A percentile compares a stretch with the other conserved stretches of the same genome.
Conservation (phyloP, 2,329 filamentous ascomycete species). For the Diplodia scrobiculata region DNA sequence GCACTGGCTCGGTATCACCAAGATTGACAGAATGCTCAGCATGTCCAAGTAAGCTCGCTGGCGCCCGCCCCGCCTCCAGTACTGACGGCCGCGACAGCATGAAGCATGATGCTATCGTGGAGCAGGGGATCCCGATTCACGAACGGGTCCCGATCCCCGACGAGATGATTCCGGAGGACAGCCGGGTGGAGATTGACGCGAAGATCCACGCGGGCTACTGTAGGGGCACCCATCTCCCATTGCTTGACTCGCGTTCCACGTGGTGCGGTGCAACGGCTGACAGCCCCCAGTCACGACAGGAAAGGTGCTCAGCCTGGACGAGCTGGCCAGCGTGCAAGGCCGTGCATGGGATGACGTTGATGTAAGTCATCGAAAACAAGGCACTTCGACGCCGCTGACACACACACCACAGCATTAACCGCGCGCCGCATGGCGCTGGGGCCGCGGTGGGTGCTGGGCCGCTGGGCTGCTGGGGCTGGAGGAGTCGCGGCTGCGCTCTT, state of each 20-base stretch:
- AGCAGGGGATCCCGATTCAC: slow-evolving; percentile 81
- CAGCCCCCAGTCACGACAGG: slow-evolving; percentile 69
- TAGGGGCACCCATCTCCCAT: slow-evolving; percentile 47
- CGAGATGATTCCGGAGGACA: slow-evolving; percentile 90
- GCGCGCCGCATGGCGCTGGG: slow-evolving; percentile 21
- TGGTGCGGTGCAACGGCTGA: slow-evolving; percentile 30
- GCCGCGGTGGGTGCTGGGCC: slow-evolving; percentile 7
- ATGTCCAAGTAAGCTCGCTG: slow-evolving; percentile 81
- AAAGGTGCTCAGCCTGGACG: slow-evolving; percentile 83
- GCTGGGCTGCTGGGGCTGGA: slow-evolving; percentile 21
- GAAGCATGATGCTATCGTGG: slow-evolving; percentile 88
- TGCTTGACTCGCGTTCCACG: slow-evolving; percentile 28
- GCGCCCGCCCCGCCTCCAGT: background rate
- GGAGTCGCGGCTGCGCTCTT: slow-evolving; percentile 15
- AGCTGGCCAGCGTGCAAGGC: slow-evolving; percentile 82
- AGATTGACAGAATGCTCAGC: slow-evolving; percentile 97
- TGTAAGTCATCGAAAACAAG: slow-evolving; percentile 38
- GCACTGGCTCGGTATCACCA: slow-evolving; percentile 97
- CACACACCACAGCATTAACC: slow-evolving; percentile 27
- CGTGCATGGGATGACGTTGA: slow-evolving; percentile 82
- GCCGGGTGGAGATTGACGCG: slow-evolving; percentile 96
- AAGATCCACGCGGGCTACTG: slow-evolving; percentile 91
- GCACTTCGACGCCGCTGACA: slow-evolving; percentile 25
- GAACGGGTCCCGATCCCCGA: slow-evolving; percentile 91
- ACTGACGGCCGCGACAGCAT: slow-evolving; percentile 57